Evolutionary conservation across 2,329 filamentous ascomycete species (phyloP), one percentile per base, ranked within the genome.

Genomic region (Aspergillus fischeri): DNA sequence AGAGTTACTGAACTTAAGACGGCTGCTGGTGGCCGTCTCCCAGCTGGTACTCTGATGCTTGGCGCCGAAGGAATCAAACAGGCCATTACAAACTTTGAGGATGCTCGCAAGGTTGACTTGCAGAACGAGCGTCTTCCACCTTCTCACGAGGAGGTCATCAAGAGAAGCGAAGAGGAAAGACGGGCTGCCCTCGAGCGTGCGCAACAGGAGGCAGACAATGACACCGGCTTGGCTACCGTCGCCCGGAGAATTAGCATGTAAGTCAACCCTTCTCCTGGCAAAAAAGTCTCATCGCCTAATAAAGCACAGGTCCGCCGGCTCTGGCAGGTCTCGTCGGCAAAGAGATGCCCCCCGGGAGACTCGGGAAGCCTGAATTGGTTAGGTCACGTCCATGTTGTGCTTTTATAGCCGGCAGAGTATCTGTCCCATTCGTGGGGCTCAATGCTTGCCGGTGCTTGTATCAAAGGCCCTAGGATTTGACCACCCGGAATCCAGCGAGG

Each of bases 61-160:
- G 94, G 94, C 58, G 93, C 94, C 0, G 94, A 99, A 77, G 94
- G 94, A 58, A 97, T 97, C 80, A 99, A 97, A 82, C 92, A 97
- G 70, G 94, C 94, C 35, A 99, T 99, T 68, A 93, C 86, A 76
- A 95, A 86, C 66, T 99, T 99, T 65, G 94, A 99, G 74, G 94
- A 99, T 74, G 94, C 94, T 17, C 84, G 92, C 62, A 97, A 97
- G 81, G 92, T 99, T 51, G 94, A 99, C 78, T 70, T 97, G 61
- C 92, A 97, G 78, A 99, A 99, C 74, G 94, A 99, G 78, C 85
- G 91, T 61, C 81, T 99, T 63, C 94, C 94, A 51, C 94, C 94
- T 0, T 94, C 86, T 62, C 90, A 94, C 60, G 93, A 97, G 51
- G 94, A 99, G 76, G 92, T 97, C 21, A 83, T 87, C 62, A 87